Percentiles rank a stretch among this genome's conserved stretches.
Conservation (phyloP, 345 rosid species). For the Punica granatum region DNA sequence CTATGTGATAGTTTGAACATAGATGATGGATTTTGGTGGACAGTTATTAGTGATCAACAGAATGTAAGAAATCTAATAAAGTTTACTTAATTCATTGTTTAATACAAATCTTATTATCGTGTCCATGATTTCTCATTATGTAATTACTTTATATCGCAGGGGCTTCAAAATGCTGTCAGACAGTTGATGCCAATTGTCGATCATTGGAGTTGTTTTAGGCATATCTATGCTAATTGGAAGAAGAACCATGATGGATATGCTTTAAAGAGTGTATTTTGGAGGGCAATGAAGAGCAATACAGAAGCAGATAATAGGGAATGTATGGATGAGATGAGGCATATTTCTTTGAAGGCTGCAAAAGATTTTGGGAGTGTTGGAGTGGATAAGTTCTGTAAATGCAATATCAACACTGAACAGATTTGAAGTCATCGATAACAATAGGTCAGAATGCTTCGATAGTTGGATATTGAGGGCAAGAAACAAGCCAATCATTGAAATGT, state of each 20-base stretch:
- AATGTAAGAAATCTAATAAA: not conserved
- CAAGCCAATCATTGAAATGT: not conserved
- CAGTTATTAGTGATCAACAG: not conserved
- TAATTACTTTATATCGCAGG: not conserved
- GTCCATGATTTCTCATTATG: no score
- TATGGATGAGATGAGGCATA: no score
- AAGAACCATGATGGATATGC: not conserved
- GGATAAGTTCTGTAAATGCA: no score
- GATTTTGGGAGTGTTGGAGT: no score
- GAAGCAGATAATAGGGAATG: no score
- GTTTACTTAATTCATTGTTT: not conserved
- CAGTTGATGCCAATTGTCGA: not conserved
- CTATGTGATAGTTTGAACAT: not conserved
- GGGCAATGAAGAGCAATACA: not conserved
- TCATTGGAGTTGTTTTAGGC: not conserved
- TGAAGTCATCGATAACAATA: not conserved
- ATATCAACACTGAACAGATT: not conserved
- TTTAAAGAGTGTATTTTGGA: not conserved
- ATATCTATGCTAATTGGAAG: conserved; percentile 1
- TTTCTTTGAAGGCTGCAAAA: no score
- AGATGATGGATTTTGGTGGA: not conserved
- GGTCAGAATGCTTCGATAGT: no score
- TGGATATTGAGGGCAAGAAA: not conserved
- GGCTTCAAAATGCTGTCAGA: not conserved
- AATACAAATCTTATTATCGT: no score